Evolutionary conservation across 768 basidiomycete species (phyloP).

Genomic region (Gymnopilus dilepis): DNA sequence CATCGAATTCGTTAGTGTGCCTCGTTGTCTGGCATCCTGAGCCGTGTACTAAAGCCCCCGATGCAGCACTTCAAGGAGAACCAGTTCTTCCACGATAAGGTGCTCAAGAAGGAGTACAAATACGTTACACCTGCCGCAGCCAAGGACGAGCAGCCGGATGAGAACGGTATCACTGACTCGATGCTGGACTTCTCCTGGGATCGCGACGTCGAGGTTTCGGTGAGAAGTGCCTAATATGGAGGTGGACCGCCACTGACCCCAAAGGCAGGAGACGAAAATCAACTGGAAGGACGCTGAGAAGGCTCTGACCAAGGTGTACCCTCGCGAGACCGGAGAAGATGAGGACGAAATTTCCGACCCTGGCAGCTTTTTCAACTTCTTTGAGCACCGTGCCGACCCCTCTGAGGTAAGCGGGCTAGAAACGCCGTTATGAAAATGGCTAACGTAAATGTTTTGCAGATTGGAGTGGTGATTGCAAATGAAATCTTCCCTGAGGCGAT

Average conservation of each 20-base stretch:
- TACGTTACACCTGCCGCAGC: slow-evolving; percentile 60
- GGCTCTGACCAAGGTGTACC: slow-evolving; percentile 80
- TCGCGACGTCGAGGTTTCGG: slow-evolving; percentile 70
- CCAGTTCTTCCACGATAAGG: slow-evolving; percentile 76
- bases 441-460: slow-evolving; percentile 45
- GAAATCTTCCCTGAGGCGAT: slow-evolving; percentile 84
- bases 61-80: slow-evolving; percentile 84
- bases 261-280: slow-evolving; percentile 63
- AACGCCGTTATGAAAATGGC: slow-evolving; percentile 12
- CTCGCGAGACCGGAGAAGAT: slow-evolving; percentile 63
- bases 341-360: slow-evolving; percentile 70
- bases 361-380: slow-evolving; percentile 91
- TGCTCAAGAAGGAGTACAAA: slow-evolving; percentile 85
- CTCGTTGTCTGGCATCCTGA: neutral
- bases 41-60: neutral
- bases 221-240: slow-evolving; percentile 37
- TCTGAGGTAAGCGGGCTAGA: slow-evolving; percentile 59
- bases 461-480: slow-evolving; percentile 73
- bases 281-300: slow-evolving; percentile 82
- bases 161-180: slow-evolving; percentile 74
- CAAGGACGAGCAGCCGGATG: slow-evolving; percentile 63
- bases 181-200: slow-evolving; percentile 87
- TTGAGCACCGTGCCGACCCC: slow-evolving; percentile 68
- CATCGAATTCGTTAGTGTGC: slow-evolving; percentile 80
- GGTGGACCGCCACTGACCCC: neutral